phyloP scores from a whole-genome alignment of 352 stramenopile species.

The Phytophthora pini region DNA sequence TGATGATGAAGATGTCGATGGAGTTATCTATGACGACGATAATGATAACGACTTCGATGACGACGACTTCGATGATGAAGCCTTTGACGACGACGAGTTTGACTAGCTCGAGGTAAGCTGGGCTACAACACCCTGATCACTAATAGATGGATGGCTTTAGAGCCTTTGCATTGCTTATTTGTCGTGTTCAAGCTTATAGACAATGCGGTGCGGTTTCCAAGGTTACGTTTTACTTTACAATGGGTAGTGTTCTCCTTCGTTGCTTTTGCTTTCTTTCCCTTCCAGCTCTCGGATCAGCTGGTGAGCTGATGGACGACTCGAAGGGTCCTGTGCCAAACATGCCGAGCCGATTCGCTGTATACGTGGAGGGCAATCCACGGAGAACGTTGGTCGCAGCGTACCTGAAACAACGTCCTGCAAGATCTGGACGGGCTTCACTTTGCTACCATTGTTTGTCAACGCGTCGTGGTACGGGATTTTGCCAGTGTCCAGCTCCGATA shows the following conservation, averaged over 20 bases:
- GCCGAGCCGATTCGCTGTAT: conserved; percentile 34
- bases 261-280: neutral
- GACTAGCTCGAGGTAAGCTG: conserved; percentile 17
- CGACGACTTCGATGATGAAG: conserved; percentile 39
- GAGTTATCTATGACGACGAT: conserved; percentile 30
- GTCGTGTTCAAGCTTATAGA: neutral
- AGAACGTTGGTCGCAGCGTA: conserved; percentile 49
- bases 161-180: conserved; percentile 12
- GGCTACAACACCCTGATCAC: neutral
- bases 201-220: too few species aligned
- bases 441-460: conserved; percentile 18
- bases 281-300: conserved; percentile 18
- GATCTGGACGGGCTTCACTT: conserved; percentile 46
- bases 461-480: conserved; percentile 41
- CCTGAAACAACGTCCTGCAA: conserved; percentile 55
- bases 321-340: conserved; percentile 33
- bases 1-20: conserved; percentile 34
- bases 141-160: conserved; percentile 27
- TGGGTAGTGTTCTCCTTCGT: conserved; percentile 1
- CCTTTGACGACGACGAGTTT: conserved; percentile 36
- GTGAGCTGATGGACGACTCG: conserved; percentile 10
- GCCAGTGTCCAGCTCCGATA: conserved; percentile 52
- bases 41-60: conserved; percentile 43
- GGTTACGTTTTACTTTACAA: conserved; percentile 11
- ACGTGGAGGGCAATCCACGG: conserved; percentile 38